Evolutionary conservation across 2,329 filamentous ascomycete genomes (phyloP), one percentile per base, ranked within the genome.

Genomic region (Sphaerulina vaccinii): DNA sequence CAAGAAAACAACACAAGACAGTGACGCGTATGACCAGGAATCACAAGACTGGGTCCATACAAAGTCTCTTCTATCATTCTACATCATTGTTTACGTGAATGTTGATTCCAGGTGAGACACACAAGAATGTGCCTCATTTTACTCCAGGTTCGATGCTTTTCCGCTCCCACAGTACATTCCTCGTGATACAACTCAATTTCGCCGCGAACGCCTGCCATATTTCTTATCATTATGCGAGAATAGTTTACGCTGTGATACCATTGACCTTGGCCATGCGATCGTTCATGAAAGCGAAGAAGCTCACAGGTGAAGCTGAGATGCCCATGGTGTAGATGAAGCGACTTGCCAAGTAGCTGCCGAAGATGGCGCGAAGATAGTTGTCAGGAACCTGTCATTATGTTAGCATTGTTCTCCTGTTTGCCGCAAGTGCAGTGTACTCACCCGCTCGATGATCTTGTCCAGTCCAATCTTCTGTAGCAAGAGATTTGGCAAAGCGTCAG

Each of bases 251-350:
- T 8, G 47, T 29, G 15, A 24, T 15, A n/a, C 52, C 47, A 11
- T 54, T 54, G 46, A 54, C 47, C 32, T 51, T 50, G 10, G 67
- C 65, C 70, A 76, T 77, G 19, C 75, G 68, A 62, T 75, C 70
- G 64, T 74, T 77, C 75, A 78, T 78, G 63, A 97, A 99, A 70
- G 95, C 90, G 73, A 95, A 99, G 79, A 99, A 99, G 33, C 92
- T 90, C 76, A 99, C 97, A 67, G 96, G 92, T 76, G 87, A 93
- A 4, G 93, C 91, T 61, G 83, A 86, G 69, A 90, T 91, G 65
- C 93, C 93, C 70, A 92, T 93, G 70, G 95, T 84, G 72, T 99
- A 99, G 35, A 99, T 90, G 70, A 99, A 99, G 37, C 93, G 87
- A 67, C 88, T 95, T 42, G 93, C 92, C 61, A 99, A 79, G 74